Evolutionary conservation across 192 early-diverging fungal species (phyloP), one percentile per base, ranked within the genome.

Genomic region (Linderina pennispora): DNA sequence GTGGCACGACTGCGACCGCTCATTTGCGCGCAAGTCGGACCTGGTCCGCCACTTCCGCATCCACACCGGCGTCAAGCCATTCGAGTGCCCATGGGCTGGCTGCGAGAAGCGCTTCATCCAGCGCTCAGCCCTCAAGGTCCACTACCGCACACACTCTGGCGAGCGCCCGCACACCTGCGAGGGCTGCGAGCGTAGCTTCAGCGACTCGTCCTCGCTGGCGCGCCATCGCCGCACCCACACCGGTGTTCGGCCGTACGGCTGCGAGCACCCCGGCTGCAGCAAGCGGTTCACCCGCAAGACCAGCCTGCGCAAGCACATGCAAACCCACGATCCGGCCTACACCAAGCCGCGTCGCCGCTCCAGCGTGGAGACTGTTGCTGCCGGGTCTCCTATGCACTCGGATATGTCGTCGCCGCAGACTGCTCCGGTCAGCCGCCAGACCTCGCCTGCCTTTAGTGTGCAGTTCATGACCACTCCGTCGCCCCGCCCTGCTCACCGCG

Each of bases 221-320:
- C 57, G 54, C 22, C 57, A 59, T 35, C 50, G 50, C 23, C 40
- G 50, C 18, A 36, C 48, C 10, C 48, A 58, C 25, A 45, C 43
- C n/a, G n/a, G 82, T 14, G 80, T 82, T 40, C 68, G 85, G 20
- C 81, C 85, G 9, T 87, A 82, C 62, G 78, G 73, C 6, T 85
- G 83, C 37, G 41, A 23, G 19, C 48, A 45, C 35, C 24, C 37
- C n/a, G 40, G 28, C 16, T 59, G 57, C 48, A 33, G 40, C 48
- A 59, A 59, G 50, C 31, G 39, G 7, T n/a, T n/a, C n/a, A 45
- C 43, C 13, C 48, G 48, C 48, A 50, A 50, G 40, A 50, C 48
- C 17, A 50, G 48, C n/a, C 38, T 50, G 37, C 48, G 48, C 48
- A 50, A 50, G 38, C 48, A 50, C 20, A 40, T 40, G 31, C 38